Evolutionary conservation across 2,329 filamentous ascomycete species (phyloP).

Genomic region (Exserohilum turcica): DNA sequence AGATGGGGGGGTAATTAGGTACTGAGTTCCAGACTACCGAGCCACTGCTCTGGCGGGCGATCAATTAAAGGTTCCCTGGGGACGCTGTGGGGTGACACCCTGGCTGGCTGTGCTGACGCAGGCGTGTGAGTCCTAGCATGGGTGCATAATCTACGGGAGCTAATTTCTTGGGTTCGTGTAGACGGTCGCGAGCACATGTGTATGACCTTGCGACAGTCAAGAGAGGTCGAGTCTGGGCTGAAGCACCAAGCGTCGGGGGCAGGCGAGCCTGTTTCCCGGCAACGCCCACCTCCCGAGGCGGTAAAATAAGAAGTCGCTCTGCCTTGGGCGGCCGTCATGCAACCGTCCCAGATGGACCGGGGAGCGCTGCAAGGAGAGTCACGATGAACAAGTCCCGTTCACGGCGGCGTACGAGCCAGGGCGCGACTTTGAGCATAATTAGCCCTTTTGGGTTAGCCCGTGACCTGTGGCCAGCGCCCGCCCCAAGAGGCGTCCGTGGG

Average conservation of each 20-base stretch:
- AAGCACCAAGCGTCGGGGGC: constrained; percentile 37
- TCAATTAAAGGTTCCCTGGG: constrained; percentile 28
- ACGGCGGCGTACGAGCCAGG: constrained; percentile 19
- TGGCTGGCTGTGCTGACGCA: constrained; percentile 21
- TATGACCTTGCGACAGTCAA: constrained; percentile 41
- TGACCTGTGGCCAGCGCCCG: constrained; percentile 25
- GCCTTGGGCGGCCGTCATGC: constrained; percentile 11
- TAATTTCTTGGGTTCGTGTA: constrained; percentile 20
- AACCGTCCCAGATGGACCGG: constrained; percentile 8
- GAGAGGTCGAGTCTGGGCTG: constrained; percentile 37
- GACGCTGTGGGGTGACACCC: constrained; percentile 17
- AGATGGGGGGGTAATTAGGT: constrained; percentile 15
- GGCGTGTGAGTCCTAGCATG: constrained; percentile 26
- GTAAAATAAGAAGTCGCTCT: constrained; percentile 2
- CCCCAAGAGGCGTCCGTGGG: constrained; percentile 12
- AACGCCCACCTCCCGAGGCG: constrained; percentile 2
- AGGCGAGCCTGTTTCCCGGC: constrained; percentile 10
- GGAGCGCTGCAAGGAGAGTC: constrained; percentile 4
- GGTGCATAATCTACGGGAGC: constrained; percentile 29
- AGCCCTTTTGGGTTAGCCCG: constrained; percentile 27
- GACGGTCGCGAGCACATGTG: constrained; percentile 32
- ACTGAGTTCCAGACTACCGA: constrained; percentile 41
- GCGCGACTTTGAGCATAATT: constrained; percentile 40
- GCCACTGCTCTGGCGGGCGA: constrained; percentile 13
- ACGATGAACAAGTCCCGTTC: constrained; percentile 14